These are phyloP conservation scores for Candida ortonii DNA, from an alignment of 805 yeast genomes.

Conservation along the genomic window DNA sequence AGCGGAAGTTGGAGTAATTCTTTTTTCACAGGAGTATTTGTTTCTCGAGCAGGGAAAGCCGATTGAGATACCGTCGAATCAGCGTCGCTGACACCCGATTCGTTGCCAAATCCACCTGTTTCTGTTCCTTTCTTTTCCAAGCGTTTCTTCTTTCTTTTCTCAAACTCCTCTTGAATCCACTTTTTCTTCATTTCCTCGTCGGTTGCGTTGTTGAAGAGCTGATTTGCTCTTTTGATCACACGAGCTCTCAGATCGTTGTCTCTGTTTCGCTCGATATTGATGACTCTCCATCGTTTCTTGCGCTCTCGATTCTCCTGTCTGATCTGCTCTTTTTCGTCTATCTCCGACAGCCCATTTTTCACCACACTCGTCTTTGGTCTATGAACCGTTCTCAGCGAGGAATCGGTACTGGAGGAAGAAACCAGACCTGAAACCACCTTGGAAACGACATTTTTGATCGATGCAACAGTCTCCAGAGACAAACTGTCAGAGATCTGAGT, in stretches of 20 bases:
- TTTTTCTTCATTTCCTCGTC: slow-evolving; percentile 48
- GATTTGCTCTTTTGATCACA: slow-evolving; percentile 67
- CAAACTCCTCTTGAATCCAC: slow-evolving; percentile 79
- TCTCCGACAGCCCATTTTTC: slow-evolving; percentile 4
- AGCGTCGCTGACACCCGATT: no score
- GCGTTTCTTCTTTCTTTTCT: slow-evolving; percentile 59
- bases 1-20: no score
- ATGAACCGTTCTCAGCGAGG: slow-evolving; percentile 4
- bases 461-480: slow-evolving; percentile 11
- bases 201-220: slow-evolving; percentile 60
- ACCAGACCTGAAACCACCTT: slow-evolving; percentile 9
- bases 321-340: slow-evolving; percentile 52
- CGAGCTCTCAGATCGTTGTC: slow-evolving; percentile 84
- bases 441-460: slow-evolving; percentile 16
- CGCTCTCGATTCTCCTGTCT: slow-evolving; percentile 70
- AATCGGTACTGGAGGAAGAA: background rate
- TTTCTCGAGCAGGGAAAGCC: no score
- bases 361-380: background rate
- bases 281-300: slow-evolving; percentile 81
- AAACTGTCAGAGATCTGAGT: slow-evolving; percentile 12
- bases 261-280: slow-evolving; percentile 74
- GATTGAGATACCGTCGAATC: no score
- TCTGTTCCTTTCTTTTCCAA: slow-evolving; percentile 36
- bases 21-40: no score
- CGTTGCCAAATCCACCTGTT: no score